Evolutionary conservation across 2,329 filamentous ascomycete genomes (phyloP).

Genomic region (Alternaria solani): DNA sequence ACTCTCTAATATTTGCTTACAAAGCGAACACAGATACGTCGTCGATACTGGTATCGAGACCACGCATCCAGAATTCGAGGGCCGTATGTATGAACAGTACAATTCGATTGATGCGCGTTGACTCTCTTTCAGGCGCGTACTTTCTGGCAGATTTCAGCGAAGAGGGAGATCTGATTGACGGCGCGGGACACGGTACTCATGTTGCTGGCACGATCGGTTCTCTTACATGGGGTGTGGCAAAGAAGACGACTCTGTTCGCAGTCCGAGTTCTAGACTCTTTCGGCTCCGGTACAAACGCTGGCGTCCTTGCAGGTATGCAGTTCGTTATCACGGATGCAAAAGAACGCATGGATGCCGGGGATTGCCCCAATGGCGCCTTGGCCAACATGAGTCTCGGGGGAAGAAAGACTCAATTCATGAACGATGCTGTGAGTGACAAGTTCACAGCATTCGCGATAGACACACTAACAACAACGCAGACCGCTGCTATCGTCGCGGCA

Average conservation of each 20-base stretch:
- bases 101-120: neutral
- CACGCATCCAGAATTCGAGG: conserved; percentile 57
- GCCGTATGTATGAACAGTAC: conserved; percentile 33
- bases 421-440: conserved; percentile 31
- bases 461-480: conserved; percentile 19
- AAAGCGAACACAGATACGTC: conserved; percentile 55
- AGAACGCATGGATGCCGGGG: neutral
- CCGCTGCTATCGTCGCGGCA: conserved; percentile 40
- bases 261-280: conserved; percentile 49
- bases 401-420: conserved; percentile 27
- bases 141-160: conserved; percentile 39
- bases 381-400: conserved; percentile 49
- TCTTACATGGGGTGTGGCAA: conserved; percentile 44
- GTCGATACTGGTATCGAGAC: conserved; percentile 70
- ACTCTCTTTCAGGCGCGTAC: conserved; percentile 28
- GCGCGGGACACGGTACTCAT: conserved; percentile 49
- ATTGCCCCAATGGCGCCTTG: conserved; percentile 43
- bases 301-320: conserved; percentile 39
- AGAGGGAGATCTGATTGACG: conserved; percentile 34
- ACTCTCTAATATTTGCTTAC: neutral
- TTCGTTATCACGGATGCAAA: conserved; percentile 27
- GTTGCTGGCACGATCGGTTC: conserved; percentile 46
- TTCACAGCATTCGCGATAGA: neutral
- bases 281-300: conserved; percentile 34
- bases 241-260: conserved; percentile 45